Evolutionary conservation across 139 green algal species (phyloP).

Genomic region (Mychonastes homosphaera): DNA sequence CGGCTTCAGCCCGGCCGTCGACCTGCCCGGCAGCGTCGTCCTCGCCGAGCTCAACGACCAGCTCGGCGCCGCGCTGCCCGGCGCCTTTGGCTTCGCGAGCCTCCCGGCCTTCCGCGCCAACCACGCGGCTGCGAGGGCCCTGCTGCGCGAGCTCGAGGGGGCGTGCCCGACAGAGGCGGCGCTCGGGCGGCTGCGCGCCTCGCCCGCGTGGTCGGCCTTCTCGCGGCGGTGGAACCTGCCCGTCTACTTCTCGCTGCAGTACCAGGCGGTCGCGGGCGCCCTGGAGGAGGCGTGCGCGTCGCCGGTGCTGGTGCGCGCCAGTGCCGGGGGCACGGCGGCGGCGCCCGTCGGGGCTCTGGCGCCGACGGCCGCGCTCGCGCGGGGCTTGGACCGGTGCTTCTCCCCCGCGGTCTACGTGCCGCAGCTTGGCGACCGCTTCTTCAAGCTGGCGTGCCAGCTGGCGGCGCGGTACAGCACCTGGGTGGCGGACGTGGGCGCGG

Average conservation of each 20-base stretch:
- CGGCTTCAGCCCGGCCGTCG: no score
- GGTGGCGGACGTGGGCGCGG: constrained; percentile 24
- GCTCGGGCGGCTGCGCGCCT: constrained; percentile 48
- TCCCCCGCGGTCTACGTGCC: constrained; percentile 53
- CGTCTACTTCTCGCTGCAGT: constrained; percentile 85
- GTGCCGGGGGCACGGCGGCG: not conserved
- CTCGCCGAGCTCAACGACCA: constrained; percentile 61
- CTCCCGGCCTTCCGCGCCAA: constrained; percentile 74
- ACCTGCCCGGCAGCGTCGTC: constrained; percentile 67
- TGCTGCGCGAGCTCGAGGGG: constrained; percentile 30
- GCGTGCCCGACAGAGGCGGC: constrained; percentile 29
- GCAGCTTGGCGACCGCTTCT: constrained; percentile 68
- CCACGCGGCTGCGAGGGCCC: constrained; percentile 45
- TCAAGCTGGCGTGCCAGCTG: constrained; percentile 69
- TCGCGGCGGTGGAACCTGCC: constrained; percentile 76
- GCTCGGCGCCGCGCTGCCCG: constrained; percentile 43
- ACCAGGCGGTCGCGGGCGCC: constrained; percentile 54
- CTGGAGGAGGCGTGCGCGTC: not conserved
- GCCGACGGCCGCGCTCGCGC: constrained; percentile 20
- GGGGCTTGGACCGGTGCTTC: constrained; percentile 29
- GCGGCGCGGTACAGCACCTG: constrained; percentile 58
- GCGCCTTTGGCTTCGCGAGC: constrained; percentile 73
- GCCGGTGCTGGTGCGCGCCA: not conserved
- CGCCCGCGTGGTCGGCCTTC: constrained; percentile 43
- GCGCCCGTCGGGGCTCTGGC: constrained; percentile 24